Base-by-base conservation (phyloP, 441 rosid species). In the Erysimum pusillum region DNA sequence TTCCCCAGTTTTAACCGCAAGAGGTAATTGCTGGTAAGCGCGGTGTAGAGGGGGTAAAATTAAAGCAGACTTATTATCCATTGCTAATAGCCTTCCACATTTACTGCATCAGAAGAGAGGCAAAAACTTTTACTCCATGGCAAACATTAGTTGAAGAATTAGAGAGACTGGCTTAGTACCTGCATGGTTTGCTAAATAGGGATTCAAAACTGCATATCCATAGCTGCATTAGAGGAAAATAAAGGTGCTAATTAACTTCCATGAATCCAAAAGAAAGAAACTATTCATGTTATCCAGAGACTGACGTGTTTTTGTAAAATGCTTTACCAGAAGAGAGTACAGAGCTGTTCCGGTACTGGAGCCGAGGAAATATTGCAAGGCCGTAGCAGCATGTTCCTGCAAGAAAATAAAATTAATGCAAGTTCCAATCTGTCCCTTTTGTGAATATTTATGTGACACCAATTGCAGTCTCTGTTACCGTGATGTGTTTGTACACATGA, bases 121-220 rank as follows among this genome's bases (percentile, higher is more conserved):
- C 46, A 11, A 42, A 51, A 7, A 49, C 10, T 59, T 46, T 46
- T 49, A 48, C 15, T 54, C 60, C 38, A 6, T 20, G 20, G 17
- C 44, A 58, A 57, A 66, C 42, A 45, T 4, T 45, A 22, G 15
- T 35, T 15, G 28, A 41, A 59, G 56, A 77, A 31, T 38, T 63
- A 31, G 14, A 59, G 66, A 41, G 76, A 20, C 32, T 68, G 71
- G 46, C 14, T 41, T 31, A 45, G 36, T 67, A 91, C 98, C 89
- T 85, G 96, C 97, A 92, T 51, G 81, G 82, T 85, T 89, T 87
- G 71, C 82, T 77, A 74, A 90, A 90, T 17, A 95, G 61, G 63
- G 89, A 87, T 73, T 88, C 92, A 76, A 91, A 91, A 84, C 88
- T 86, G 88, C 94, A 85, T 56, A 93, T 84, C 99, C 97, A 96